Evolutionary conservation across 169 alveolate species (phyloP).

Genomic region (Babesia microti): DNA sequence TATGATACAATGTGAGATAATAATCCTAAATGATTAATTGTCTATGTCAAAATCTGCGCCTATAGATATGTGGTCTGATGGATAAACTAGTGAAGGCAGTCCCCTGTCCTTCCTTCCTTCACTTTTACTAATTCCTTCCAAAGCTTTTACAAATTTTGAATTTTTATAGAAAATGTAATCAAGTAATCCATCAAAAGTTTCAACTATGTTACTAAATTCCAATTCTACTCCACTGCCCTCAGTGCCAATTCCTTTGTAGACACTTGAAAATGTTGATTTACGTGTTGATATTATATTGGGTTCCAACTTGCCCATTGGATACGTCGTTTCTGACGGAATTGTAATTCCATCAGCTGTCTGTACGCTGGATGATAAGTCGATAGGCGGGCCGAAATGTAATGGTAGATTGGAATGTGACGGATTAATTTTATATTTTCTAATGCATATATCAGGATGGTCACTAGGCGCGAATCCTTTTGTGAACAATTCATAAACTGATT

Average conservation of each 20-base stretch:
- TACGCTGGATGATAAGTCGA: neutral
- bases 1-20: too few relatives aligned
- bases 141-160: constrained; percentile 18
- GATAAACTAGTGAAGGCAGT: constrained; percentile 38
- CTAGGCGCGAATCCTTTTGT: constrained; percentile 20
- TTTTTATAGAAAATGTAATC: constrained; percentile 40
- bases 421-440: neutral
- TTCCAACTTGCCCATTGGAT: neutral
- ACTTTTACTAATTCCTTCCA: constrained; percentile 34
- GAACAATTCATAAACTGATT: constrained; percentile 18
- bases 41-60: constrained; percentile 47
- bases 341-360: neutral
- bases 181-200: constrained; percentile 37
- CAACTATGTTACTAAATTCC: constrained; percentile 30
- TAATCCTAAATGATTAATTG: too few relatives aligned
- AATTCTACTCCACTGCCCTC: constrained; percentile 15
- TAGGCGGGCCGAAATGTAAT: neutral
- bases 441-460: constrained; percentile 25
- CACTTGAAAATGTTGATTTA: constrained; percentile 13
- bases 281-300: neutral
- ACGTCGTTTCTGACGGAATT: neutral
- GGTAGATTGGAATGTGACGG: neutral
- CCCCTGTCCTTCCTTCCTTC: constrained; percentile 36
- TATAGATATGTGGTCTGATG: constrained; percentile 45
- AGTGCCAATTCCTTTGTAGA: constrained; percentile 26